These are phyloP conservation scores for Vitis rotundifolia DNA, from an alignment of 164 flowering plant species.

Conservation along the genomic window DNA sequence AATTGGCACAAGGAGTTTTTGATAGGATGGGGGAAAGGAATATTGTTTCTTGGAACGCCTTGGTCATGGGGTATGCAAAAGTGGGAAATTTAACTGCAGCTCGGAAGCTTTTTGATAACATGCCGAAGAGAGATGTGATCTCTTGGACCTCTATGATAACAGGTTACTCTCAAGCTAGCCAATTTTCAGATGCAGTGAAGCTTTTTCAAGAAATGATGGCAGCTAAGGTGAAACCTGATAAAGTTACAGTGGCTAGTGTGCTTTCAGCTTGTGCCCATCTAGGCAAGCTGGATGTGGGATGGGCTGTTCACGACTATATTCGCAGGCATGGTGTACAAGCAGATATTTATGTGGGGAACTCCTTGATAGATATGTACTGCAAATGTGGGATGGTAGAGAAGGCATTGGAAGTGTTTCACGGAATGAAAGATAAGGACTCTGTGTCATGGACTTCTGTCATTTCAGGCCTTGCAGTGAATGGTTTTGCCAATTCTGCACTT, in stretches of 20 bases:
- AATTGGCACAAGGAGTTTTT: conserved; percentile 48
- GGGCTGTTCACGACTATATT: conserved; percentile 52
- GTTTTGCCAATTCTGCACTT: conserved; percentile 49
- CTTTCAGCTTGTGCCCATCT: conserved; percentile 76
- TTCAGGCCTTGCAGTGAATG: conserved; percentile 70
- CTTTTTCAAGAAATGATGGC: conserved; percentile 64
- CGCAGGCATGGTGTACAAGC: conserved; percentile 28
- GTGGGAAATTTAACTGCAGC: conserved; percentile 46
- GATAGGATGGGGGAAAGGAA: conserved; percentile 57
- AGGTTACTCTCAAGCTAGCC: conserved; percentile 51
- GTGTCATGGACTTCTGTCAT: conserved; percentile 78
- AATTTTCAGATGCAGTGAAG: conserved; percentile 43
- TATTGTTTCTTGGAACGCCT: conserved; percentile 70
- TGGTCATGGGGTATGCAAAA: conserved; percentile 56
- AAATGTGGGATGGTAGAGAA: conserved; percentile 62
- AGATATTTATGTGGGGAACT: conserved; percentile 59
- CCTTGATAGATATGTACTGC: conserved; percentile 78
- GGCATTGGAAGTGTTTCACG: conserved; percentile 55
- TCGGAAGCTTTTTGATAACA: conserved; percentile 48
- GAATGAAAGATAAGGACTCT: conserved; percentile 52
- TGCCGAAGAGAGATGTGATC: conserved; percentile 64
- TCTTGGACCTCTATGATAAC: conserved; percentile 80
- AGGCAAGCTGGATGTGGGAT: conserved; percentile 58
- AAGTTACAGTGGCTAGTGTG: conserved; percentile 54
- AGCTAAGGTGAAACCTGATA: conserved; percentile 59